Evolutionary conservation across 805 yeast genomes (phyloP), one percentile per base, ranked within the genome.

Genomic region (Jamesozyma hellenica): DNA sequence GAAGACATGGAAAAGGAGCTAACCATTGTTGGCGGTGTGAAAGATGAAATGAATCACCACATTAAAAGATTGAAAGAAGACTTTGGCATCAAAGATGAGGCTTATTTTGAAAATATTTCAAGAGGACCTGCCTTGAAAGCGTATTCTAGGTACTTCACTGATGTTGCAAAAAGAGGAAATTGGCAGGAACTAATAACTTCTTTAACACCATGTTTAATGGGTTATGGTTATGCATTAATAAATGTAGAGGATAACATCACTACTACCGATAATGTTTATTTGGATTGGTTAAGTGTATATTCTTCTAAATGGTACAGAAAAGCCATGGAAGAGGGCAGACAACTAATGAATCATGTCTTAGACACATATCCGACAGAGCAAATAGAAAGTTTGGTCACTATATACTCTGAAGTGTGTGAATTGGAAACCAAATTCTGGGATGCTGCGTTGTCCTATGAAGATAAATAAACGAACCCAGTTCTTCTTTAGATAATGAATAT

Each of bases 381-480:
- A 35, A 45, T 76, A 8, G 69, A 71, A 10, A 70, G 67, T 43
- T 59, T 82, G 36, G 69, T 74, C 1, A 70, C 70, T 35, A 75
- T 82, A 18, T 83, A 77, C 54, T 71, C 70, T 14, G 65, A 71
- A 23, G 86, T 79, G 9, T 69, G 78, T 12, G 56, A 59, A 34
- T 63, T 82, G 38, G 94, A 83, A 56, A 66, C 74, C 18, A 68
- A 64, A 17, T 83, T 83, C 53, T 83, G 94, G 94, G 70, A 72
- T 50, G 81, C 65, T 11, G 64, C 67, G 2, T 36, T 62, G 17
- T 37, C 49, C 14, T 53, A 35, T 18, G 34, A 31, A 18, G 15
- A 31, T 13, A 6, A 31, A 29, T 14, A 9, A 28, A 10, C 11
- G 12, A 26, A 26, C 28, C n/a, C n/a, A n/a, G n/a, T n/a, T n/a